Conservation (phyloP, 768 basidiomycete species). For the Mycena latifolia region DNA sequence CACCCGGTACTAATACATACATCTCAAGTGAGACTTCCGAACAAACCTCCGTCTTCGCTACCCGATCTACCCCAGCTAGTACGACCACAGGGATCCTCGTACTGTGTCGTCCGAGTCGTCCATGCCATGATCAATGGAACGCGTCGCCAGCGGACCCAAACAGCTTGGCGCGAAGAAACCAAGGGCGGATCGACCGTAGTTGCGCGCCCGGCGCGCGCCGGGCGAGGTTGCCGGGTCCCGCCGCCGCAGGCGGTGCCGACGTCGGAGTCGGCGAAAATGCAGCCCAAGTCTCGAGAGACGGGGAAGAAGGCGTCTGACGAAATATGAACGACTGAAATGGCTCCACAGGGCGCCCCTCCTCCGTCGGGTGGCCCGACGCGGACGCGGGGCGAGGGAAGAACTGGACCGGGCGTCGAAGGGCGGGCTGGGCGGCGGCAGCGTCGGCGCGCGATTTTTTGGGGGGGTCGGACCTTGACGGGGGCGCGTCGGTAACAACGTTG, state of each 20-base stretch:
- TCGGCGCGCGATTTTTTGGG: conserved; percentile 11
- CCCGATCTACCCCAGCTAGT: neutral
- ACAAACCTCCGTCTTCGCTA: no score
- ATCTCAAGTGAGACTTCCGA: conserved; percentile 11
- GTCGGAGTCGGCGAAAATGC: conserved; percentile 31
- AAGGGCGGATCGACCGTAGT: conserved; percentile 30
- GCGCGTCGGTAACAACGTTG: conserved; percentile 27
- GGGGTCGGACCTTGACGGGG: conserved; percentile 27
- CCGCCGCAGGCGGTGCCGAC: conserved; percentile 25
- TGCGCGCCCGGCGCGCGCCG: conserved; percentile 16
- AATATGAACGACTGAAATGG: conserved; percentile 39
- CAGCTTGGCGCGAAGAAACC: conserved; percentile 34
- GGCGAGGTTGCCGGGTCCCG: neutral
- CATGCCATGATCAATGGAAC: neutral
- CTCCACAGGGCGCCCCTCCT: conserved; percentile 25
- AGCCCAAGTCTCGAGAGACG: conserved; percentile 39
- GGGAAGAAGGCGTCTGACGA: conserved; percentile 38
- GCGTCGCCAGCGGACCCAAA: conserved; percentile 23
- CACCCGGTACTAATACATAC: conserved; percentile 44
- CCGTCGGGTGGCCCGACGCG: conserved; percentile 20
- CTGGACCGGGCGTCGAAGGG: conserved; percentile 8
- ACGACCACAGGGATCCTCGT: conserved; percentile 4
- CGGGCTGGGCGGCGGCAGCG: conserved; percentile 2
- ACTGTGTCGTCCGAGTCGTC: neutral
- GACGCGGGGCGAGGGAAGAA: conserved; percentile 27